phyloP scores from a whole-genome alignment of 2,329 filamentous ascomycete genomes.

The Pseudogymnoascus sp. region DNA sequence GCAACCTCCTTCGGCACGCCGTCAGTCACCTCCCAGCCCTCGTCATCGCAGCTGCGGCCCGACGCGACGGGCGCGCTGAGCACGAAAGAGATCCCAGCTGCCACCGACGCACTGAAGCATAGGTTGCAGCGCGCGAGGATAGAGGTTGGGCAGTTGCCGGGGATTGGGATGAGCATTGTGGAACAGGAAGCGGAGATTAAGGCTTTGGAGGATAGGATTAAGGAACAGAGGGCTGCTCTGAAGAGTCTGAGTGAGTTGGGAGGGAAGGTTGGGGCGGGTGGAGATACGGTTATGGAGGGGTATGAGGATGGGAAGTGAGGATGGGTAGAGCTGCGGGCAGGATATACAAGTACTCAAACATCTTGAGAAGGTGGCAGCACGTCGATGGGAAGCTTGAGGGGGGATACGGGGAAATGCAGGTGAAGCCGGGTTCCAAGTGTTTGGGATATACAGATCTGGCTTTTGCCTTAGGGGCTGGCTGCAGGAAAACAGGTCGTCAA shows the following conservation, averaged over 20 bases:
- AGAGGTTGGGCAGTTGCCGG: conserved; percentile 58
- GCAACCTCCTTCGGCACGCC: conserved; percentile 24
- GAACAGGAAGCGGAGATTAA: conserved; percentile 67
- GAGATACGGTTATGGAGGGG: conserved; percentile 30
- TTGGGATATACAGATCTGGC: conserved; percentile 16
- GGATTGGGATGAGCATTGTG: conserved; percentile 57
- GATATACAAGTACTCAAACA: background rate
- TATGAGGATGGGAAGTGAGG: conserved; percentile 1
- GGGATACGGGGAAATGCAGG: conserved; percentile 19
- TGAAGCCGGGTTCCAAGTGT: conserved; percentile 37
- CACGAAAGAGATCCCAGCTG: conserved; percentile 69
- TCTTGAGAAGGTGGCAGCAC: background rate
- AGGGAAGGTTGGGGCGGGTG: conserved; percentile 21
- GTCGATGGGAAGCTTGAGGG: background rate
- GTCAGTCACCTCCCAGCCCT: conserved; percentile 19
- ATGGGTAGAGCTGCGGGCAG: background rate
- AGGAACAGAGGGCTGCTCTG: conserved; percentile 53
- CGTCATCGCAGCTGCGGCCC: conserved; percentile 24
- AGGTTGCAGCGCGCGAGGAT: conserved; percentile 72
- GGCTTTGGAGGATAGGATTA: conserved; percentile 57
- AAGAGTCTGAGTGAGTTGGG: conserved; percentile 47
- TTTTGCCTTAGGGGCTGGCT: background rate
- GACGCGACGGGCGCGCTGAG: conserved; percentile 22
- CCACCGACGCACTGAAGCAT: conserved; percentile 72
- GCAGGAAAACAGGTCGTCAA: too few species aligned